These are phyloP conservation scores for Chaetoceros tenuissimus DNA, from an alignment of 108 stramenopile species.

Conservation along the genomic window DNA sequence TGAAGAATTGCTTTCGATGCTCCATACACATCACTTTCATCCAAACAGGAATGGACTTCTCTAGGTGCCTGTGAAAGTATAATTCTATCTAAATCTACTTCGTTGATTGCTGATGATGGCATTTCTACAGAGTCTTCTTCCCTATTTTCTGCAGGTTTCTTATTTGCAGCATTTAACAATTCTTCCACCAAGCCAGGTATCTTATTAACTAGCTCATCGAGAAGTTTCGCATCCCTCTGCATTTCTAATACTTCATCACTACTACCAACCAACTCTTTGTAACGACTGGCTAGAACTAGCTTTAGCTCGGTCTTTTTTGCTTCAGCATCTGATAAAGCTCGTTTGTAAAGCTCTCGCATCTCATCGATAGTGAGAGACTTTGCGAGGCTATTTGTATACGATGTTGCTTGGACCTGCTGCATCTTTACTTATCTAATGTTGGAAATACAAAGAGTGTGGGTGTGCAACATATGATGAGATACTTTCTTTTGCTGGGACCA, in stretches of 20 bases:
- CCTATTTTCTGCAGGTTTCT: not conserved
- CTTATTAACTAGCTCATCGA: slow-evolving; percentile 53
- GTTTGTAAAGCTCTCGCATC: slow-evolving; percentile 69
- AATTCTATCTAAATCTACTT: slow-evolving; percentile 7
- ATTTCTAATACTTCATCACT: slow-evolving; percentile 79
- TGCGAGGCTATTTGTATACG: slow-evolving; percentile 30
- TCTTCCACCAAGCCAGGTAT: slow-evolving; percentile 56
- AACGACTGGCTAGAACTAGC: slow-evolving; percentile 74
- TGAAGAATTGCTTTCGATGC: slow-evolving; percentile 51
- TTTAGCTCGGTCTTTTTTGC: slow-evolving; percentile 82
- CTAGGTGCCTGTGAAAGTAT: slow-evolving; percentile 52
- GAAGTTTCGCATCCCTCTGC: slow-evolving; percentile 64
- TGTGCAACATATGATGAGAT: no score
- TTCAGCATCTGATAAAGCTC: slow-evolving; percentile 69
- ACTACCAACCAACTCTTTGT: slow-evolving; percentile 79
- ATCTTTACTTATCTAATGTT: no score
- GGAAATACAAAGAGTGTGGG: no score
- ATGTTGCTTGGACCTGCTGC: slow-evolving; percentile 4
- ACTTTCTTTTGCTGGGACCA: no score
- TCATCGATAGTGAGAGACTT: slow-evolving; percentile 76
- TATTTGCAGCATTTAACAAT: slow-evolving; percentile 13
- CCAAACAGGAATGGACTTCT: slow-evolving; percentile 59
- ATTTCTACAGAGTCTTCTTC: slow-evolving; percentile 4
- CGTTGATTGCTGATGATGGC: not conserved
- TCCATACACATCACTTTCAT: slow-evolving; percentile 50